Conservation (phyloP, 1,284 basidiomycete genomes). For the Sphagnurus paluster region DNA sequence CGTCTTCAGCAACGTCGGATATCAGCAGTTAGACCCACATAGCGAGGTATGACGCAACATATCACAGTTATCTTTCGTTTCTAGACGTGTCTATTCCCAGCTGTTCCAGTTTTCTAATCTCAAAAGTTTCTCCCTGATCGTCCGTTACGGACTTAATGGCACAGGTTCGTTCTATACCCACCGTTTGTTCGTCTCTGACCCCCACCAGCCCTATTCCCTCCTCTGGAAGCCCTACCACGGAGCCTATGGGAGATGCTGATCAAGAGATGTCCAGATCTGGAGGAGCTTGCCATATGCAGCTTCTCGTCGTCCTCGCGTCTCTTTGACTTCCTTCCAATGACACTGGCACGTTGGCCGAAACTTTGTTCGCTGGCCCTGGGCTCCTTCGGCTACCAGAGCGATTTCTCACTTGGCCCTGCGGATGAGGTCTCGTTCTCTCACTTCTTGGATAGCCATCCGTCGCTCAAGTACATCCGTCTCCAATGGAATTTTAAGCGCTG, state of each 20-base stretch:
- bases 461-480: conserved; percentile 40
- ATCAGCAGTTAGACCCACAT: conserved; percentile 29
- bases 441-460: conserved; percentile 35
- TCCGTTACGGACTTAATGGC: conserved; percentile 41
- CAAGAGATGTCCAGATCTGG: conserved; percentile 40
- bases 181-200: conserved; percentile 6
- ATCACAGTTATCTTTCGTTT: background rate
- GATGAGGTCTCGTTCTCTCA: conserved; percentile 25
- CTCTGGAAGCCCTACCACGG: conserved; percentile 35
- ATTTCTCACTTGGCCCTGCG: conserved; percentile 38
- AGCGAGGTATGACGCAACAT: conserved; percentile 26
- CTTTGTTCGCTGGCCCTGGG: conserved; percentile 43
- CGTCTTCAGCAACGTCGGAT: conserved; percentile 43
- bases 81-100: conserved; percentile 15
- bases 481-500: conserved; percentile 47
- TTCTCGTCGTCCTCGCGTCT: conserved; percentile 43
- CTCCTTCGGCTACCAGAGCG: conserved; percentile 42
- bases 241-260: conserved; percentile 45
- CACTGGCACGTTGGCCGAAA: conserved; percentile 33
- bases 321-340: conserved; percentile 37
- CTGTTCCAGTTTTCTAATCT: conserved; percentile 42
- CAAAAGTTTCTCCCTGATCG: conserved; percentile 42
- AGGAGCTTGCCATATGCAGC: conserved; percentile 45
- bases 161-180: conserved; percentile 24
- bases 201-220: conserved; percentile 34